A percentile compares a stretch with the other conserved stretches of the same genome.
Conservation (phyloP, 768 basidiomycete genomes). For the Nevesoporus exiguus region DNA sequence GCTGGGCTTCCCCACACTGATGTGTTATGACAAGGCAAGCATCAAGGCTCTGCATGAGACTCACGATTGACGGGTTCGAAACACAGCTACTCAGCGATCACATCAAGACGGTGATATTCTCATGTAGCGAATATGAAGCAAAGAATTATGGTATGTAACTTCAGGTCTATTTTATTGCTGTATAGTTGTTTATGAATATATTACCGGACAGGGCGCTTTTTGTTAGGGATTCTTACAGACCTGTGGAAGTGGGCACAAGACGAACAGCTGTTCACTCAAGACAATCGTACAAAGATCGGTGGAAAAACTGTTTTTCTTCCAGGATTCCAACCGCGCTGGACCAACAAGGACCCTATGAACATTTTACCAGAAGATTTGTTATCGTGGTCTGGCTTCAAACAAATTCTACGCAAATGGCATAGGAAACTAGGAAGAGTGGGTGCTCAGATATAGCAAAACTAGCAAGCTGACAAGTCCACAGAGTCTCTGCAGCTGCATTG, state of each 20-base stretch:
- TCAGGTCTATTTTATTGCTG: background rate
- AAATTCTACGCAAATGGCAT: conserved; percentile 82
- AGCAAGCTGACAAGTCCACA: conserved; percentile 28
- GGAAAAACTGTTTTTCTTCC: conserved; percentile 62
- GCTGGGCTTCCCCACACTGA: conserved; percentile 79
- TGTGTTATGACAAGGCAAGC: conserved; percentile 77
- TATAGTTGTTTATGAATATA: background rate
- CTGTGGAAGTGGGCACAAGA: conserved; percentile 77
- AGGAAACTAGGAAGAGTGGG: conserved; percentile 66
- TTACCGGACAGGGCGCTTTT: conserved; percentile 68
- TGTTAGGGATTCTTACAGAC: conserved; percentile 74
- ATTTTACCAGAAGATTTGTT: conserved; percentile 52
- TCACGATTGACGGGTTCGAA: conserved; percentile 4
- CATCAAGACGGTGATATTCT: conserved; percentile 80
- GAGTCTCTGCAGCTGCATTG: conserved; percentile 79
- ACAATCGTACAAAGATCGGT: conserved; percentile 63
- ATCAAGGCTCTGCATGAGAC: background rate
- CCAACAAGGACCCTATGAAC: conserved; percentile 39
- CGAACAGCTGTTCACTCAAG: conserved; percentile 67
- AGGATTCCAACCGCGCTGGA: conserved; percentile 60
- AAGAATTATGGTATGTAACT: conserved; percentile 76
- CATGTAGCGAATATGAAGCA: conserved; percentile 95
- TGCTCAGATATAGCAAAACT: background rate
- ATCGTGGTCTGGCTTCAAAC: conserved; percentile 66
- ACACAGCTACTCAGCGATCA: conserved; percentile 78